A percentile compares a stretch with the other conserved stretches of the same genome.
Evolutionary conservation across 805 yeast genomes (phyloP).

Genomic region (Candida methanosorbosa): DNA sequence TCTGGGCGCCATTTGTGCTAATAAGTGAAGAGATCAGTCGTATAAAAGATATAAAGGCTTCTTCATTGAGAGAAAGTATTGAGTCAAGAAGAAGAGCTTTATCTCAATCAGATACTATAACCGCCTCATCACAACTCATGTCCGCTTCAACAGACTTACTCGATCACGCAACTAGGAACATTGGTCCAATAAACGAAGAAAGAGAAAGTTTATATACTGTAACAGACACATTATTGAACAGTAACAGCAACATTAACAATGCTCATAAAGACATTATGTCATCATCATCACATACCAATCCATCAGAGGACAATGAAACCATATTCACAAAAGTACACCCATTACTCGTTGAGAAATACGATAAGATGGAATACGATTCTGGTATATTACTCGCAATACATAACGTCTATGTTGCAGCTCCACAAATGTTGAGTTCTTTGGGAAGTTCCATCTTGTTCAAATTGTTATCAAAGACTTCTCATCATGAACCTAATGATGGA

Average conservation of each 20-base stretch:
- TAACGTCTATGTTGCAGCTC: slow-evolving; percentile 49
- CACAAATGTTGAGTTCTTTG: slow-evolving; percentile 46
- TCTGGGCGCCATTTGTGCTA: slow-evolving; percentile 60
- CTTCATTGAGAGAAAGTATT: background rate
- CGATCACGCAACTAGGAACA: background rate
- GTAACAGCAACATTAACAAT: background rate
- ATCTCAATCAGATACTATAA: background rate
- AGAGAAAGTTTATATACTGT: too few relatives aligned
- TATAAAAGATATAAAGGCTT: slow-evolving; percentile 37
- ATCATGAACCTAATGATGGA: slow-evolving; percentile 16
- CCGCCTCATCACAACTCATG: background rate
- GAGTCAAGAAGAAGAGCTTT: background rate
- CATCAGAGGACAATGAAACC: too few relatives aligned
- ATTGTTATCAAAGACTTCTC: slow-evolving; percentile 18
- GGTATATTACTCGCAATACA: slow-evolving; percentile 51
- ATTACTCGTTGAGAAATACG: slow-evolving; percentile 21
- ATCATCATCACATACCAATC: background rate
- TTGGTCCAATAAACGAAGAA: too few relatives aligned
- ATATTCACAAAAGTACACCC: slow-evolving; percentile 1
- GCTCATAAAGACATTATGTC: background rate
- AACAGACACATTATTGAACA: too few relatives aligned
- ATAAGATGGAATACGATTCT: slow-evolving; percentile 41
- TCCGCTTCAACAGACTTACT: too few relatives aligned
- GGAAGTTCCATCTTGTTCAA: slow-evolving; percentile 38
- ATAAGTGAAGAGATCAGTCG: slow-evolving; percentile 50